A percentile compares a stretch with the other conserved stretches of the same genome.
phyloP scores from a whole-genome alignment of 495 filamentous ascomycete genomes.

The Hypoxylon perforatum region DNA sequence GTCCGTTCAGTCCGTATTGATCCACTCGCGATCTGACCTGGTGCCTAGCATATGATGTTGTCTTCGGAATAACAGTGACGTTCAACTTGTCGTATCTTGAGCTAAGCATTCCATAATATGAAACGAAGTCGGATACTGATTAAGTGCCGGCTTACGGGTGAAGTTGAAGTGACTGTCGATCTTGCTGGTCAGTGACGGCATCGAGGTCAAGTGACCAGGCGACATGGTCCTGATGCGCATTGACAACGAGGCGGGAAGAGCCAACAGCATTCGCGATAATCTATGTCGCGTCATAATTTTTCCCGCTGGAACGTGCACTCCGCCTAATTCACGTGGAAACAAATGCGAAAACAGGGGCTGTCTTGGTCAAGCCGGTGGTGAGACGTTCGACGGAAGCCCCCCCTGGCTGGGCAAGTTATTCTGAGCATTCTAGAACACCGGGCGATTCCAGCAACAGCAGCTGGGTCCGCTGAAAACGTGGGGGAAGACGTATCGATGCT shows the following conservation, averaged over 20 bases:
- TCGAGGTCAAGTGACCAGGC: constrained; percentile 31
- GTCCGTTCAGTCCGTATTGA: constrained; percentile 15
- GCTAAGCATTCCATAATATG: constrained; percentile 6
- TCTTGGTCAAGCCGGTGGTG: constrained; percentile 19
- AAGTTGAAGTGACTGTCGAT: constrained; percentile 26
- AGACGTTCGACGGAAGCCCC: constrained; percentile 24
- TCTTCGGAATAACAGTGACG: constrained; percentile 7
- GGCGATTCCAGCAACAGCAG: constrained; percentile 33
- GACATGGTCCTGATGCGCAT: constrained; percentile 20
- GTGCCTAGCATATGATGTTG: constrained; percentile 11
- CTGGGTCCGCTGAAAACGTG: constrained; percentile 38
- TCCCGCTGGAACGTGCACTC: constrained; percentile 15
- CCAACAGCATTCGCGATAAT: constrained; percentile 11
- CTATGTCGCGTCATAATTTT: constrained; percentile 19
- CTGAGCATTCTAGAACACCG: constrained; percentile 37
- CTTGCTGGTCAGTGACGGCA: constrained; percentile 32
- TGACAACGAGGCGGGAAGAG: neutral
- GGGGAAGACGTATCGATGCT: constrained; percentile 25
- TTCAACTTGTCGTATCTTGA: constrained; percentile 11
- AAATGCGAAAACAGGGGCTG: constrained; percentile 10
- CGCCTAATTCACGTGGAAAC: constrained; percentile 21
- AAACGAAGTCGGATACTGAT: constrained; percentile 29
- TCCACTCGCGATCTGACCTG: constrained; percentile 27
- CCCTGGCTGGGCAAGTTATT: constrained; percentile 23
- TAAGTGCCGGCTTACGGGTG: constrained; percentile 22